These are phyloP conservation scores for Aspergillus hortae DNA, from an alignment of 2,329 filamentous ascomycete genomes.

Conservation along the genomic window DNA sequence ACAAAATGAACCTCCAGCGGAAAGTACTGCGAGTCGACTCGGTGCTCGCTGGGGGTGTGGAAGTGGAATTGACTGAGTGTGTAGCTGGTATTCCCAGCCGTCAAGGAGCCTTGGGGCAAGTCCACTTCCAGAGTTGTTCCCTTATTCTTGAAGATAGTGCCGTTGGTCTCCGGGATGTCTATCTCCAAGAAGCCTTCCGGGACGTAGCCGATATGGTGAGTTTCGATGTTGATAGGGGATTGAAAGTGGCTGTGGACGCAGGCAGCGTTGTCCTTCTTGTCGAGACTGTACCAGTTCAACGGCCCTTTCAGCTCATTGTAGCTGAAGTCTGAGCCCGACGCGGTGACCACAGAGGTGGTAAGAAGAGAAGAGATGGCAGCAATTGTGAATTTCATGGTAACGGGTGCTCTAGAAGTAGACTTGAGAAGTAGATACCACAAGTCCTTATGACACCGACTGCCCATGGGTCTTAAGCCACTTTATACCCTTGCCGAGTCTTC, in stretches of 20 bases:
- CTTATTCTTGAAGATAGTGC: conserved; percentile 44
- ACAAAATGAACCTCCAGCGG: conserved; percentile 60
- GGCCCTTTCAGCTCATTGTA: conserved; percentile 40
- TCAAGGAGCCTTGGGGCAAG: conserved; percentile 50
- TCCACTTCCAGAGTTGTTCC: conserved; percentile 49
- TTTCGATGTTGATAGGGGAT: conserved; percentile 55
- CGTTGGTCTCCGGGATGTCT: conserved; percentile 18
- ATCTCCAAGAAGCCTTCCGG: conserved; percentile 17
- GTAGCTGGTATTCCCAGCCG: conserved; percentile 39
- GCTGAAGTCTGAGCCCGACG: background rate
- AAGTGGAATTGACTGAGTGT: conserved; percentile 57
- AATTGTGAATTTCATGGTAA: background rate
- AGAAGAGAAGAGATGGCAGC: background rate
- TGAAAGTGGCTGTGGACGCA: conserved; percentile 52
- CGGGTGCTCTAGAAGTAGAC: background rate
- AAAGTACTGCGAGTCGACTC: conserved; percentile 47
- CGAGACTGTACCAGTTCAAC: conserved; percentile 51
- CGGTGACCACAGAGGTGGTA: background rate
- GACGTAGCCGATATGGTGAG: conserved; percentile 15
- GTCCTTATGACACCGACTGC: no score
- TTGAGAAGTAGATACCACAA: background rate
- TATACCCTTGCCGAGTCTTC: background rate
- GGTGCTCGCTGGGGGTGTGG: conserved; percentile 59
- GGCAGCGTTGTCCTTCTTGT: conserved; percentile 37
- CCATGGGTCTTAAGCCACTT: background rate